Conservation (phyloP, 768 basidiomycete species). For the Leccinum sublutescens region DNA sequence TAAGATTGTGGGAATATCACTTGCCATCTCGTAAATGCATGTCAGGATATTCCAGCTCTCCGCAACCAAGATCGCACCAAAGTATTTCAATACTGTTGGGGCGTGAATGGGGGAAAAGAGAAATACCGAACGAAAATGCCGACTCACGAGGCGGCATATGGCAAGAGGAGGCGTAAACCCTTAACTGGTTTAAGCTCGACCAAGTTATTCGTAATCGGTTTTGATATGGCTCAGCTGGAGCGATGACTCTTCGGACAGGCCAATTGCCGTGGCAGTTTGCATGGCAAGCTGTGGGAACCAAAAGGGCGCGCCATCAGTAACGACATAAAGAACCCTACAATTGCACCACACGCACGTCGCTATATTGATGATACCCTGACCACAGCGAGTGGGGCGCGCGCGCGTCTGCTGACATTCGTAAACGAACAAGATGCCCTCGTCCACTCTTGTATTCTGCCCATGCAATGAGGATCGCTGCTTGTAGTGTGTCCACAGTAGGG, state of each 20-base stretch:
- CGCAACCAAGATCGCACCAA: no score
- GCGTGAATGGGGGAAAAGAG: neutral
- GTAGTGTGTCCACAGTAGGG: conserved; percentile 62
- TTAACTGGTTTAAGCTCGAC: conserved; percentile 57
- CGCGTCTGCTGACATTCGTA: conserved; percentile 2
- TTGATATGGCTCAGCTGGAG: conserved; percentile 52
- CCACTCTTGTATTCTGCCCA: conserved; percentile 75
- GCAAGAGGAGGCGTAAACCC: conserved; percentile 46
- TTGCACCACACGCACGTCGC: conserved; percentile 34
- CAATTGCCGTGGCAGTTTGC: no score
- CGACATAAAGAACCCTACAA: conserved; percentile 22
- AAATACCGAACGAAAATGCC: conserved; percentile 29
- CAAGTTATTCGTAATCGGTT: conserved; percentile 57
- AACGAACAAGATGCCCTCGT: conserved; percentile 33
- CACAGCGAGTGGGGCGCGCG: neutral
- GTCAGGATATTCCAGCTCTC: no score
- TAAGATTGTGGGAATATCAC: no score
- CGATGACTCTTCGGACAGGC: conserved; percentile 34
- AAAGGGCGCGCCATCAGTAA: conserved; percentile 31
- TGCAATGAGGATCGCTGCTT: conserved; percentile 68
- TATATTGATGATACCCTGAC: conserved; percentile 44
- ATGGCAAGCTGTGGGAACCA: no score
- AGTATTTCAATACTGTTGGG: neutral
- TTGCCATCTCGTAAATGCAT: no score
- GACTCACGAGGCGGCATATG: neutral